Evolutionary conservation across 257 asterid genomes (phyloP), one percentile per base, ranked within the genome.

Genomic region (Avicennia marina): DNA sequence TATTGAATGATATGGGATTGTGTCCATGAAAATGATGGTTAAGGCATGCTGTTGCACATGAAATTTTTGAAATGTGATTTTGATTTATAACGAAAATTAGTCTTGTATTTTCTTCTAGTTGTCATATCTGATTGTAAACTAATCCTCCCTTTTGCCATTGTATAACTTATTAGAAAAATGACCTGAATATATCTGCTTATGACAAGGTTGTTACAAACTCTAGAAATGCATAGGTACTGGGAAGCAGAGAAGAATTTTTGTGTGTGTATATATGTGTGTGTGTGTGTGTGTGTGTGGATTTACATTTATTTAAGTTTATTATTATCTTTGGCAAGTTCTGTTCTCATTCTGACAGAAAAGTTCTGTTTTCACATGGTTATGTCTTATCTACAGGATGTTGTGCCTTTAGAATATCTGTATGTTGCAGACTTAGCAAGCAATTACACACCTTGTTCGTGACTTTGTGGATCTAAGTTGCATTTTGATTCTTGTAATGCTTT

Each of bases 241-340:
- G 33, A 59, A 68, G 59, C 53, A 18, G 17, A 39, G 41, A 46
- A 58, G 22, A 40, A 25, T 32, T 46, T 43, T 17, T 20, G 25
- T 43, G 45, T 13, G 65, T 19, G 45, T 39, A 63, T 58, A 33
- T 59, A 54, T 46, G 20, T 68, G 31, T 45, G 11, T 42, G 38
- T 29, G 8, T 29, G 8, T 29, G 4, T 29, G 34, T 29, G 34
- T 1, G 34, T 38, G n/a, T n/a, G n/a, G n/a, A n/a, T n/a, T 20
- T 47, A 22, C 55, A 26, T 41, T 19, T 10, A 34, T 32, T 42
- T 2, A 58, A 52, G 22, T 36, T 24, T 54, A 36, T 34, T 68
- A 48, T 58, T 46, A 36, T 41, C 44, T 54, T 42, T 49, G 66
- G 54, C 64, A 21, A 29, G n/a, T n/a, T n/a, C n/a, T n/a, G n/a